These are phyloP conservation scores for Debaryomycetaceae sp. DNA, from an alignment of 1,139 yeast species.

Conservation along the genomic window DNA sequence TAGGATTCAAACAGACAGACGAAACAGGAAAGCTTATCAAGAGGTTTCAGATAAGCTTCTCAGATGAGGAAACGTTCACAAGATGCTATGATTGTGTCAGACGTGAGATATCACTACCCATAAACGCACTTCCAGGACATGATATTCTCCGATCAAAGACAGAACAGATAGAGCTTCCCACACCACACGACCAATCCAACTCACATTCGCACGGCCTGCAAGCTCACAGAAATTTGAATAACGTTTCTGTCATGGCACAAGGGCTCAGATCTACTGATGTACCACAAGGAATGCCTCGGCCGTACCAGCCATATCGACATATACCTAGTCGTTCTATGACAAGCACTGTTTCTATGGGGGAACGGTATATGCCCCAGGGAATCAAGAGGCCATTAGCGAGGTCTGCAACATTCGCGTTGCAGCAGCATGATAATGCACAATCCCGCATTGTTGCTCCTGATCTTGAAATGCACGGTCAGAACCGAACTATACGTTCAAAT, in stretches of 20 bases:
- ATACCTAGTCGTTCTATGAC: not conserved
- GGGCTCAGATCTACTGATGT: not conserved
- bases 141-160: not conserved
- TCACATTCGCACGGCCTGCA: not conserved
- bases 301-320: not conserved
- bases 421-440: not conserved
- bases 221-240: not conserved
- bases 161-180: not conserved
- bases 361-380: not conserved
- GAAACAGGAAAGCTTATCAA: conserved; percentile 15
- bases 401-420: conserved; percentile 2
- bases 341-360: not conserved
- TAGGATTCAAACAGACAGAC: conserved; percentile 22
- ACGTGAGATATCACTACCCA: conserved; percentile 3
- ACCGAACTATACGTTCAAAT: too few relatives aligned
- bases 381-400: not conserved
- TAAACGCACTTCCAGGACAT: not conserved
- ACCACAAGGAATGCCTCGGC: not conserved
- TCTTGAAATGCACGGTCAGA: not conserved
- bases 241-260: not conserved
- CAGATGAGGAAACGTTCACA: not conserved
- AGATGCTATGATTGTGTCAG: not conserved
- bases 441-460: not conserved
- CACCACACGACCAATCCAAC: not conserved
- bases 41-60: conserved; percentile 19